These are phyloP conservation scores for Sporopachydermia lactativora DNA, from an alignment of 805 yeast species.

Conservation along the genomic window DNA sequence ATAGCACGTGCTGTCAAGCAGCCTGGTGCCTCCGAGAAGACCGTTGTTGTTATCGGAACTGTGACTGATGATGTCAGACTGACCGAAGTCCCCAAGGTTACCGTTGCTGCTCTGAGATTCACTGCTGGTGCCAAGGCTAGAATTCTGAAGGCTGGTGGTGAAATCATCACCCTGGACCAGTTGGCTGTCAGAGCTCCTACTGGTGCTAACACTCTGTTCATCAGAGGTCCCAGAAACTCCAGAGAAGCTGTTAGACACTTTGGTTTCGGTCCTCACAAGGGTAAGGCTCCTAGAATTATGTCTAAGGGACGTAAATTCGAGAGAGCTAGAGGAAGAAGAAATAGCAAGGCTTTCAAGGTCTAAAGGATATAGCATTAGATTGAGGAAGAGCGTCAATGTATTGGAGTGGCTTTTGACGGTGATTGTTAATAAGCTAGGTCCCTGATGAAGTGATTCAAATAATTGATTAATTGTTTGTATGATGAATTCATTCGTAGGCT, in stretches of 20 bases:
- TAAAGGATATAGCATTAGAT: conserved; percentile 40
- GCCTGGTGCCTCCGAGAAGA: conserved; percentile 79
- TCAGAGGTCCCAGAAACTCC: conserved; percentile 98
- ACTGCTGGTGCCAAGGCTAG: conserved; percentile 98
- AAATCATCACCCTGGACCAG: conserved; percentile 97
- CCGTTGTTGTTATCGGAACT: conserved; percentile 97
- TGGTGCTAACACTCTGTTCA: conserved; percentile 95
- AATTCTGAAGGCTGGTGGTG: conserved; percentile 98
- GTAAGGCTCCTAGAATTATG: conserved; percentile 96
- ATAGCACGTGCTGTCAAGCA: conserved; percentile 71
- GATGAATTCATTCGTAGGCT: too few relatives aligned
- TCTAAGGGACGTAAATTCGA: conserved; percentile 99
- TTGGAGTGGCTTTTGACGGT: too few relatives aligned
- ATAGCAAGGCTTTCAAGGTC: conserved; percentile 99
- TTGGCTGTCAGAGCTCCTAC: conserved; percentile 98
- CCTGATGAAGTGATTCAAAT: too few relatives aligned
- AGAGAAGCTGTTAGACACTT: conserved; percentile 99
- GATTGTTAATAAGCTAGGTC: too few relatives aligned
- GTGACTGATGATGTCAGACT: conserved; percentile 97
- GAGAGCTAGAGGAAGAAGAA: conserved; percentile 99
- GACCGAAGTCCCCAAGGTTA: conserved; percentile 87
- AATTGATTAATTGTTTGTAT: too few relatives aligned
- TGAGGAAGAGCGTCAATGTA: too few relatives aligned
- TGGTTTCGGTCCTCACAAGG: conserved; percentile 99
- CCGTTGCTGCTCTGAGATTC: conserved; percentile 98